Evolutionary conservation across 2,329 filamentous ascomycete species (phyloP), one percentile per base, ranked within the genome.

Genomic region (Scopulariopsis brevicaulis): DNA sequence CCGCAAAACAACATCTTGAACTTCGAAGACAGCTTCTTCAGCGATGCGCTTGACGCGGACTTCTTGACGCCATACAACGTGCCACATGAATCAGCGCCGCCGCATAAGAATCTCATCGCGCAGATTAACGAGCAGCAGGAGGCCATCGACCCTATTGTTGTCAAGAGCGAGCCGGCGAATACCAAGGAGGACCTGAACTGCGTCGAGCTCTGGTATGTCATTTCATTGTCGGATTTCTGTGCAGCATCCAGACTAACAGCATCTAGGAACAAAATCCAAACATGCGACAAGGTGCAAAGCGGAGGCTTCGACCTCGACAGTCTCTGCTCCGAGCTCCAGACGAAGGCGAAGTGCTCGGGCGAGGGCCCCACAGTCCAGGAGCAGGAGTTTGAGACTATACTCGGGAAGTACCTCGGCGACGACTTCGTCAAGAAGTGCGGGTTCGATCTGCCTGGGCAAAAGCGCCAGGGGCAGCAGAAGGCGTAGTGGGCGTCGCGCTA

Each of bases 281-380:
- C 81, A 40, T 95, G 91, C 70, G 86, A 90, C 60, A 91, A 88
- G 69, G 94, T 96, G 64, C 88, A 92, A 68, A 89, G 83, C 59
- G 92, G 92, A 64, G 92, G 95, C 64, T 90, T 97, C 63, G 94
- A 99, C 64, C 87, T 99, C 54, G 94, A 99, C 68, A 85, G 87
- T 37, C 81, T 99, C 25, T 99, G 94, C 74, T 88, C 87, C 4
- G 92, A 99, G 69, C 82, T 99, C 15, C 89, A 93, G 63, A 89
- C 92, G 70, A 99, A 99, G 75, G 94, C 94, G 59, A 94, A 93
- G 68, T 99, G 94, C 71, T 96, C 91, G 0, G 89, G 96, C 64
- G 87, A 81, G 20, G 93, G 94, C 18, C 90, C 95, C 14, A 90
- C 96, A 20, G 89, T 99, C 25, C 87, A 91, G 61, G 86, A 96